Base-by-base conservation (phyloP, 257 asterid genomes). In the Scutellaria barbata region DNA sequence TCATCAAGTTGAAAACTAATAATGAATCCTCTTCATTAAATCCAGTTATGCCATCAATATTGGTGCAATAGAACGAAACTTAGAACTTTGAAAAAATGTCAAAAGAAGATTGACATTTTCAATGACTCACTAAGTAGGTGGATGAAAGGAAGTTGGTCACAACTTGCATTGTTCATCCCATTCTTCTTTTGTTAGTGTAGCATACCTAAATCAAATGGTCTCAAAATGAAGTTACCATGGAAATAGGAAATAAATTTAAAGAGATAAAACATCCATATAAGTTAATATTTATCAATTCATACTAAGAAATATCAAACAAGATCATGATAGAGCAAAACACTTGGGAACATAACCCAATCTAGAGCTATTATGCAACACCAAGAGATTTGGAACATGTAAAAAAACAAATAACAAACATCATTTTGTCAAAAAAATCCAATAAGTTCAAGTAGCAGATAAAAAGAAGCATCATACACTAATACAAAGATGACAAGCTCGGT, bases 111-210 rank as follows among this genome's bases (percentile, higher is more conserved):
- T 11, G 42, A 55, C 47, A 52, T 33, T 63, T 47, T 54, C 35
- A 63, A 47, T 25, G 73, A 80, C 96, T 80, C 48, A 89, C 96
- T 84, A 88, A 68, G 96, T 87, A n/a, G 95, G 97, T 22, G 96
- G 99, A 74, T 91, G 99, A 33, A 85, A 94, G 59, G 99, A 94
- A 33, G 99, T 91, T 59, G 99, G 98, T 98, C 98, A 94, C 63
- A 89, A 65, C 81, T 91, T 89, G 90, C 96, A 89, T 72, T 94
- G 99, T 72, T 87, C 99, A 69, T 83, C 89, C 99, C 99, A 92
- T 80, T 89, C 99, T 87, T 89, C 97, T 84, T 92, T 92, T 47
- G 95, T 86, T 35, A 74, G 74, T 46, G 98, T 96, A 52, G 84
- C 92, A 88, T 10, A 89, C 96, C 96, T 91, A 79, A 73, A 81